These are phyloP conservation scores for Linaria vulgaris DNA, from an alignment of 257 asterid species.

Conservation along the genomic window DNA sequence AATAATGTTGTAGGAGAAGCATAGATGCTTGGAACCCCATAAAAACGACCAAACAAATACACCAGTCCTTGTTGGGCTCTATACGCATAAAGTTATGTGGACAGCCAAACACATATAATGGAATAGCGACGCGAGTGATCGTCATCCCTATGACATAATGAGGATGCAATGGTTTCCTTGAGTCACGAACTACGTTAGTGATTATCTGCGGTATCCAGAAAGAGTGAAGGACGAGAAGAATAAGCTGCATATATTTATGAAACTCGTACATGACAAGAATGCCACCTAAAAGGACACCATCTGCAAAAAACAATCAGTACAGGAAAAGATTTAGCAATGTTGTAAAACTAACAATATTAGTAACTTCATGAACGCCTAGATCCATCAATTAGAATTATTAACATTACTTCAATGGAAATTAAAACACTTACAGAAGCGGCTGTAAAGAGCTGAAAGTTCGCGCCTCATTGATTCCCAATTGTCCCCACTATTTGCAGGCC, in stretches of 20 bases:
- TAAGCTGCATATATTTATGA: constrained; percentile 63
- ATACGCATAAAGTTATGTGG: constrained; percentile 96
- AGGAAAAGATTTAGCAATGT: background rate
- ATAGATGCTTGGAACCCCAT: constrained; percentile 73
- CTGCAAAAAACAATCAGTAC: constrained; percentile 43
- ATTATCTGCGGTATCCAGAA: constrained; percentile 94
- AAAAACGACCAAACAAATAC: constrained; percentile 61
- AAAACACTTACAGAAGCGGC: constrained; percentile 85
- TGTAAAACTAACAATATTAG: background rate
- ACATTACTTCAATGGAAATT: background rate
- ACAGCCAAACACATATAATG: constrained; percentile 83
- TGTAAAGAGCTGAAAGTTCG: constrained; percentile 88
- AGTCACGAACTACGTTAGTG: constrained; percentile 76
- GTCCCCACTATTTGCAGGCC: constrained; percentile 76
- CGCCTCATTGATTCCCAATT: constrained; percentile 97
- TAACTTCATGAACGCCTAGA: background rate
- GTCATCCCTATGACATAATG: constrained; percentile 90
- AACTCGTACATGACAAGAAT: constrained; percentile 88
- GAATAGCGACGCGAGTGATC: constrained; percentile 79
- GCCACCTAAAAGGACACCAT: constrained; percentile 91
- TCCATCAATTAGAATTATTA: background rate
- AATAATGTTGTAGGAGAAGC: constrained; percentile 88
- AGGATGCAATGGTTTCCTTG: constrained; percentile 93
- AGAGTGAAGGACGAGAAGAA: constrained; percentile 85
- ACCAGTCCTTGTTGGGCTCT: constrained; percentile 73